Base-by-base conservation (phyloP, 1,284 basidiomycete genomes). In the Meira nashicola region DNA sequence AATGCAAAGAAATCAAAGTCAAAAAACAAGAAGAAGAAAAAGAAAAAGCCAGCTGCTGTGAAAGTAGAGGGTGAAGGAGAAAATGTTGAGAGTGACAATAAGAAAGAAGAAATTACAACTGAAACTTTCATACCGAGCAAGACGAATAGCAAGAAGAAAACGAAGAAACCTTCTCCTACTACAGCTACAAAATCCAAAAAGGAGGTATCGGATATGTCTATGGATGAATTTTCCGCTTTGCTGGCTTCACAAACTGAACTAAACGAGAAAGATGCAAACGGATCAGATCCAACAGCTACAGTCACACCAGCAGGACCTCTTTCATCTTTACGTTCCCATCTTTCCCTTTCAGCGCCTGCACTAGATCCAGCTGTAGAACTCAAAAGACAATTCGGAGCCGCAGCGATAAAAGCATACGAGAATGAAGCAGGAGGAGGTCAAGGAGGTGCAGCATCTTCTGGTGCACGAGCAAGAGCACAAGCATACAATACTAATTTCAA, bases 321-420 rank as follows among this genome's bases (percentile, higher is more conserved):
- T 40, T 62, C 69, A 19, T 49, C 65, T 19, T 58, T 64, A 60
- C 56, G 64, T 14, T 50, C 68, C 1, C 63, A 65, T 40, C 67
- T 76, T 23, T 51, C 57, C 15, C 63, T 76, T n/a, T 67, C 71
- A 23, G 57, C 71, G 5, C 55, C 58, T 33, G 47, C 60, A 21
- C 64, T 78, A 33, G 76, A 78, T 48, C 76, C 76, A 0, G 44
- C 59, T 19, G 54, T 76, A 37, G 76, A 78, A 58, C 68, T 78
- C 6, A 65, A 66, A 9, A 65, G 73, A 14, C 72, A 74, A 49
- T 78, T 78, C 51, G 76, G 76, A 15, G 68, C 73, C 0, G 73
- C 76, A 6, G 76, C 74, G 14, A 73, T 78, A 62, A 74, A 74
- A 56, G 74, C 76, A 2, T 76, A 67, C 46, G 66, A 73, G 47